Evolutionary conservation across 352 stramenopile genomes (phyloP).

Genomic region (Aphanomyces invadans): DNA sequence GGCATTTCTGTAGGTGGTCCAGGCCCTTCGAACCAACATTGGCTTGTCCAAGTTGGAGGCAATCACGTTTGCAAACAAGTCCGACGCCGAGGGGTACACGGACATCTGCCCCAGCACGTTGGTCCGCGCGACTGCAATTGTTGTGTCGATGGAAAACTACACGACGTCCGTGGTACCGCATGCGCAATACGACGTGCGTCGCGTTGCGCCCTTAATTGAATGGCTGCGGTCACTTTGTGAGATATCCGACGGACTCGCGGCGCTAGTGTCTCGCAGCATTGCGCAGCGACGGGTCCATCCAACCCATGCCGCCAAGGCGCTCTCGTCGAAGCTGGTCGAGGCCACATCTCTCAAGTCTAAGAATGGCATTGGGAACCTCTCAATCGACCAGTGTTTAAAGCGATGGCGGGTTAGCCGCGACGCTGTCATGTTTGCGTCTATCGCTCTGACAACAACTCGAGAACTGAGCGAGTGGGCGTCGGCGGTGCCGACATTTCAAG

Average conservation of each 20-base stretch:
- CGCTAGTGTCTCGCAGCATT: conserved; percentile 59
- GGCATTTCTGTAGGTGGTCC: conserved; percentile 33
- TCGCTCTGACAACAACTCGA: neutral
- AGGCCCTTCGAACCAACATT: conserved; percentile 48
- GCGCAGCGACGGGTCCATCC: neutral
- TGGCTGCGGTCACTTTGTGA: conserved; percentile 69
- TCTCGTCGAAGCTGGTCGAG: neutral
- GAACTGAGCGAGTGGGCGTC: neutral
- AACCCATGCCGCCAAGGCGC: neutral
- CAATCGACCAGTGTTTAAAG: neutral
- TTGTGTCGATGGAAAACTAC: conserved; percentile 44
- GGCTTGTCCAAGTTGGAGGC: conserved; percentile 46
- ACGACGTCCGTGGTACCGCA: conserved; percentile 43
- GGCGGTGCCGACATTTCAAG: neutral
- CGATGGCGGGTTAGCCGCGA: neutral
- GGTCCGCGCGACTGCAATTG: conserved; percentile 40
- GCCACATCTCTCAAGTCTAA: neutral
- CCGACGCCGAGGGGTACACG: conserved; percentile 52
- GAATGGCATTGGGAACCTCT: neutral
- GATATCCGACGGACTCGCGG: conserved; percentile 57
- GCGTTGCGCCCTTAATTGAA: conserved; percentile 36
- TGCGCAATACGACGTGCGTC: neutral
- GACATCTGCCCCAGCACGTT: conserved; percentile 38
- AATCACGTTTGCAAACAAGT: conserved; percentile 41
- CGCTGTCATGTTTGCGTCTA: neutral